Percentiles rank a stretch among this genome's conserved stretches.
phyloP scores from a whole-genome alignment of 305 asterid species.

The Nicotiana rustica region DNA sequence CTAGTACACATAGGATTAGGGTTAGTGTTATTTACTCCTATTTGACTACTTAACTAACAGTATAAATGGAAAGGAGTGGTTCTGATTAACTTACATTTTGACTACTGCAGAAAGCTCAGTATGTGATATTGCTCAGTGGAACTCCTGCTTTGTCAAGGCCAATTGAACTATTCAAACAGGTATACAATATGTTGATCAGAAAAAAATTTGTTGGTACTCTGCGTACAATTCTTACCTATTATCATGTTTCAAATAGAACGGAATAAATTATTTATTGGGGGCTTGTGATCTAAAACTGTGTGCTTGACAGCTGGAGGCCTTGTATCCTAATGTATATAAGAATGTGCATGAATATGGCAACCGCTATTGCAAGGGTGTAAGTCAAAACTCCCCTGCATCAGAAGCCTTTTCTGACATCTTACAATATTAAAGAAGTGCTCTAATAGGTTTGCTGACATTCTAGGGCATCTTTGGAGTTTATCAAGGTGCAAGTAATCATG shows the following conservation, averaged over 20 bases:
- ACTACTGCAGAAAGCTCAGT: conserved; percentile 77
- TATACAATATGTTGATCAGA: conserved; percentile 34
- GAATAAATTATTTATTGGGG: background rate
- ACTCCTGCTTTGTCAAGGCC: conserved; percentile 99
- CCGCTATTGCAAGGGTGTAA: conserved; percentile 99
- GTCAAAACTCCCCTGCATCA: conserved; percentile 43
- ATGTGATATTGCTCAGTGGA: conserved; percentile 89
- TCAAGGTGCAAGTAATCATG: conserved; percentile 99
- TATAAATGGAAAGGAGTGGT: conserved; percentile 10
- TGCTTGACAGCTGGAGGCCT: conserved; percentile 83
- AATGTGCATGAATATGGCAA: conserved; percentile 88
- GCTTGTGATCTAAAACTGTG: conserved; percentile 33
- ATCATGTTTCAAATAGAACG: conserved; percentile 17
- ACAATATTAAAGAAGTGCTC: conserved; percentile 4
- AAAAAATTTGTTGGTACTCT: background rate
- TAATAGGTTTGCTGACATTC: conserved; percentile 34
- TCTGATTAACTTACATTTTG: conserved; percentile 26
- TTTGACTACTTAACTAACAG: no score
- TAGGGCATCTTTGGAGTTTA: conserved; percentile 90
- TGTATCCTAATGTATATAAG: conserved; percentile 86
- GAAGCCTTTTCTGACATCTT: conserved; percentile 6
- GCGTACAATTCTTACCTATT: background rate
- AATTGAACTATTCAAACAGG: conserved; percentile 95
- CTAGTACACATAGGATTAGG: no score
- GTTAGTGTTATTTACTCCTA: no score